Evolutionary conservation across 1,284 basidiomycete species (phyloP).

Genomic region (Amylostereum areolatum): DNA sequence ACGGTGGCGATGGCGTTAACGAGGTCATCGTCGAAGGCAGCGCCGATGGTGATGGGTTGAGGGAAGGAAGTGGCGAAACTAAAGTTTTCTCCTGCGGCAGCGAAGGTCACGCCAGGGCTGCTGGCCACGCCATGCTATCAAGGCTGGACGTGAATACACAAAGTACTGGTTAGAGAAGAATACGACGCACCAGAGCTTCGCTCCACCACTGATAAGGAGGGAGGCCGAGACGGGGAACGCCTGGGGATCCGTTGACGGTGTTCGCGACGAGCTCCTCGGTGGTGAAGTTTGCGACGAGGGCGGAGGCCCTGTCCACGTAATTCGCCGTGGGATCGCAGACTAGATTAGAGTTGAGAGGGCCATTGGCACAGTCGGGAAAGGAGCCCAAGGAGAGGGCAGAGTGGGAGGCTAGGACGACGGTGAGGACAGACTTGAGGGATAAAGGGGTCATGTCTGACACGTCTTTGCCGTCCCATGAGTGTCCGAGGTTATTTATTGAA

Average conservation of each 20-base stretch:
- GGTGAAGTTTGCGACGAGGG: conserved; percentile 41
- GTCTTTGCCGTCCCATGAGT: neutral
- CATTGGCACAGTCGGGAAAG: conserved; percentile 43
- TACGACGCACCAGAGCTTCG: conserved; percentile 37
- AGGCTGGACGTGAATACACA: neutral
- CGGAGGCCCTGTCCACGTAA: conserved; percentile 39
- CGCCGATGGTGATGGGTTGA: conserved; percentile 29
- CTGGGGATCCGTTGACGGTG: conserved; percentile 25
- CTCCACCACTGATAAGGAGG: conserved; percentile 52
- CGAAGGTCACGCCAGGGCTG: conserved; percentile 47
- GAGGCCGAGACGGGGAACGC: conserved; percentile 44
- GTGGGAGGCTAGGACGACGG: neutral
- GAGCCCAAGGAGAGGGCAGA: conserved; percentile 3
- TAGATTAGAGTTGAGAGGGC: conserved; percentile 36
- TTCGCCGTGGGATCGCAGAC: conserved; percentile 44
- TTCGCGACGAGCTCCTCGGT: conserved; percentile 36
- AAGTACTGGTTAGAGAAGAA: neutral
- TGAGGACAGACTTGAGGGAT: conserved; percentile 5
- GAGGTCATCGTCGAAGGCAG: conserved; percentile 41
- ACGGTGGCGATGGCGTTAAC: conserved; percentile 40
- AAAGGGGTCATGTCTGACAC: neutral
- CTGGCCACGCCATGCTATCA: conserved; percentile 44
- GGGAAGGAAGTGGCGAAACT: conserved; percentile 55
- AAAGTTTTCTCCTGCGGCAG: conserved; percentile 36
- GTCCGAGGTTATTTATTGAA: neutral